Base-by-base conservation (phyloP, 768 basidiomycete species). In the Wakefieldia striispora region DNA sequence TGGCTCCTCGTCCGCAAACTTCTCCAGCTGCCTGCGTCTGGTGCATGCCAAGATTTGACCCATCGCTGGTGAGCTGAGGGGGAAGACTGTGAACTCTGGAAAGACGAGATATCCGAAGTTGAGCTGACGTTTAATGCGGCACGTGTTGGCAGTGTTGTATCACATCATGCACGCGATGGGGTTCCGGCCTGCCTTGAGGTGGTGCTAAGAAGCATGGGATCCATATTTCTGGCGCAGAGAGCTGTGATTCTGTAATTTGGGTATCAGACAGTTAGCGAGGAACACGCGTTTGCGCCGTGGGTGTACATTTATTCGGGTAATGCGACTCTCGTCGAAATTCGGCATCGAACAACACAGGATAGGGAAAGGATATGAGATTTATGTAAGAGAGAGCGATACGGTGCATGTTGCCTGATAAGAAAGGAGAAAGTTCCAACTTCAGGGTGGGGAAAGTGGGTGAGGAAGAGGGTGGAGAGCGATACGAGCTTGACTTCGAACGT, bases 131-230 rank as follows among this genome's bases (percentile, higher is more conserved):
- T 60, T 63, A 56, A 54, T 35, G 35, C 21, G 16, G 52, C 63
- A 65, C 63, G 63, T 66, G 64, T 65, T 50, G 49, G 43, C 50
- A 54, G 55, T 56, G 57, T 58, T 63, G 61, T 55, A 51, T 55
- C 62, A 64, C 60, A 65, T 57, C 61, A 53, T 53, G 47, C 53
- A 63, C 54, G 62, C 54, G 62, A 55, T 27, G 49, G 49, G 55
- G 33, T 33, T 45, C 47, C 51, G 57, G 63, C 63, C 60, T 57
- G 62, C 47, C 60, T 53, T 27, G 60, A 52, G 55, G 60, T 50
- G 51, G 54, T 62, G 62, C 55, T 34, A 6, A 52, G 63, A 65
- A 60, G 58, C 63, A 48, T 48, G 62, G 47, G 47, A 59, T 55
- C 57, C 55, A 59, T 55, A 50, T 33, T 49, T 35, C 33, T 45